Evolutionary conservation across 2,329 filamentous ascomycete genomes (phyloP).

Genomic region (Penicillium frequentans): DNA sequence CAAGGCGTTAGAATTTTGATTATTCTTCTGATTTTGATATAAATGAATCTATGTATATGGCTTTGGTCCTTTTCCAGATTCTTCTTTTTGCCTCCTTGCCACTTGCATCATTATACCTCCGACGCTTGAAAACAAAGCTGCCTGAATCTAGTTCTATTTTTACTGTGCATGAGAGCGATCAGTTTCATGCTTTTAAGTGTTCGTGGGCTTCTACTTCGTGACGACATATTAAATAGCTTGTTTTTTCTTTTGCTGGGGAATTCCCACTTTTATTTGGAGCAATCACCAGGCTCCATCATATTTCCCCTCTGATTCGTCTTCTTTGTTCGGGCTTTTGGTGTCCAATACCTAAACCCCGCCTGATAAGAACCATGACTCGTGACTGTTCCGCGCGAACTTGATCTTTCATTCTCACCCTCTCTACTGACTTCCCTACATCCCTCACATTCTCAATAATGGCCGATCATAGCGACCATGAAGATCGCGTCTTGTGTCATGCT

Average conservation of each 20-base stretch:
- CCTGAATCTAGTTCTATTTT: constrained; percentile 18
- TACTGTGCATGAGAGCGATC: constrained; percentile 9
- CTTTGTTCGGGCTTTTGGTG: neutral
- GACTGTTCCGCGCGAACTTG: constrained; percentile 15
- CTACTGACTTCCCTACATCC: neutral
- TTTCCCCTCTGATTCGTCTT: neutral
- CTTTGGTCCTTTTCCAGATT: constrained; percentile 1
- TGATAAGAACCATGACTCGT: constrained; percentile 26
- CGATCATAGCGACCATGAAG: constrained; percentile 51
- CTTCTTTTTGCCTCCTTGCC: constrained; percentile 15
- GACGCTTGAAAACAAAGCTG: constrained; percentile 15
- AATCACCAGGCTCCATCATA: neutral
- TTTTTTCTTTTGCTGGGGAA: neutral
- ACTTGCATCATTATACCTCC: constrained; percentile 19
- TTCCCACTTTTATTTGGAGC: neutral
- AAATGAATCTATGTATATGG: neutral
- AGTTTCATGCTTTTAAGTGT: neutral
- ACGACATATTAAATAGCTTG: constrained; percentile 8
- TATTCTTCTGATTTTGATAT: neutral
- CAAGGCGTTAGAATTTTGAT: constrained; percentile 1
- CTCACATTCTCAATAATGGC: constrained; percentile 28
- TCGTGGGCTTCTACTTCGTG: constrained; percentile 1
- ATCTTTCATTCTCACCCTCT: constrained; percentile 3
- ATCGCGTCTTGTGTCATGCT: constrained; percentile 82
- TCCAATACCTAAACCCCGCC: constrained; percentile 9